Evolutionary conservation across 192 early-diverging fungal genomes (phyloP).

Genomic region (Cladochytrium replicatum): DNA sequence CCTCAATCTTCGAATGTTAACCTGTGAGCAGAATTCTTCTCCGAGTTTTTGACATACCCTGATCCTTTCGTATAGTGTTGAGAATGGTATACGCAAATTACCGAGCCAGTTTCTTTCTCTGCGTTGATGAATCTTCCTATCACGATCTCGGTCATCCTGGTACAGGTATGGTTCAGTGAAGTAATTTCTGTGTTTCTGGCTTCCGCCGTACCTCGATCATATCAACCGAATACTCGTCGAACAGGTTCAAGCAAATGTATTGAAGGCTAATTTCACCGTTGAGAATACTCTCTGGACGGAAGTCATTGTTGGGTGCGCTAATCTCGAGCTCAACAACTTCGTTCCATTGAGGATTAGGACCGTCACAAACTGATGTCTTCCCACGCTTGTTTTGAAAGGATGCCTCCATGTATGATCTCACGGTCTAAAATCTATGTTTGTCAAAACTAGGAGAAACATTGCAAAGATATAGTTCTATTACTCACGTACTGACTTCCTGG

Average conservation of each 20-base stretch:
- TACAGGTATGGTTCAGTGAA: conserved; percentile 1
- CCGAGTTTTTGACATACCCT: conserved; percentile 19
- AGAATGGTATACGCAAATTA: conserved; percentile 36
- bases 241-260: conserved; percentile 41
- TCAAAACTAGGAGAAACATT: conserved; percentile 7
- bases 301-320: conserved; percentile 21
- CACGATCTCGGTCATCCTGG: conserved; percentile 35
- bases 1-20: conserved; percentile 36
- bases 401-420: conserved; percentile 41
- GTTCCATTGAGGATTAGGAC: conserved; percentile 47
- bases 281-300: conserved; percentile 25
- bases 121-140: conserved; percentile 31
- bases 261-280: conserved; percentile 35
- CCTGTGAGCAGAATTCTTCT: neutral
- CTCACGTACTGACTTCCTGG: neutral
- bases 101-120: conserved; percentile 45
- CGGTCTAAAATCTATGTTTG: conserved; percentile 14
- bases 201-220: conserved; percentile 18
- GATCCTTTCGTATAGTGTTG: conserved; percentile 32
- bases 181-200: too few species aligned
- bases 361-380: conserved; percentile 28
- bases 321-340: conserved; percentile 36
- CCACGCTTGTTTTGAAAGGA: conserved; percentile 30
- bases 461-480: neutral
- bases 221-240: conserved; percentile 44